phyloP scores from a whole-genome alignment of 345 rosid genomes.

The Populus tremula region DNA sequence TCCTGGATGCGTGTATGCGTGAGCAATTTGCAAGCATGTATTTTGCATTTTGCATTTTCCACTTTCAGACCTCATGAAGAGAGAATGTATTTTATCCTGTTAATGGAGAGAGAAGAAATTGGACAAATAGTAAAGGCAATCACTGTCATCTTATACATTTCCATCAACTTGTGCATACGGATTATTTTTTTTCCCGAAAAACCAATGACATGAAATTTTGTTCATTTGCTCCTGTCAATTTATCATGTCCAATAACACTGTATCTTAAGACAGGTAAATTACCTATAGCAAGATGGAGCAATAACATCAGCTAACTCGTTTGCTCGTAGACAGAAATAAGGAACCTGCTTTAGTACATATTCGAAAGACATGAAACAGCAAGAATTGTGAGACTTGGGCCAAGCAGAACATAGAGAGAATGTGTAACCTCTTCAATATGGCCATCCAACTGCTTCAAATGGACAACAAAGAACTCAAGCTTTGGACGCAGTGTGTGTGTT shows the following conservation, averaged over 20 bases:
- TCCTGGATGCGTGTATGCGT: neutral
- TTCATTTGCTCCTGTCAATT: neutral
- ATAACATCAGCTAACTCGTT: conserved; percentile 86
- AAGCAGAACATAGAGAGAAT: conserved; percentile 13
- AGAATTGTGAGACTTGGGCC: conserved; percentile 20
- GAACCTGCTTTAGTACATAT: conserved; percentile 77
- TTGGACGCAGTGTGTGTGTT: conserved; percentile 3
- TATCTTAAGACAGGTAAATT: conserved; percentile 15
- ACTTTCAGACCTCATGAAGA: too few species aligned
- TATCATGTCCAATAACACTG: neutral
- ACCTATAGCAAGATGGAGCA: conserved; percentile 98
- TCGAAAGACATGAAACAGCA: conserved; percentile 40
- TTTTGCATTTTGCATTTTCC: neutral
- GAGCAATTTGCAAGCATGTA: neutral
- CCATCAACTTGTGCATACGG: neutral
- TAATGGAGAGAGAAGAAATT: neutral
- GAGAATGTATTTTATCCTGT: neutral
- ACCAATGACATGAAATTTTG: neutral
- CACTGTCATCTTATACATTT: neutral
- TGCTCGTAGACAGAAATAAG: conserved; percentile 97
- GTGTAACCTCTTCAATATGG: conserved; percentile 81
- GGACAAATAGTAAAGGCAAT: neutral
- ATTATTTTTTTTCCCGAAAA: neutral
- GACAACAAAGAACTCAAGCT: conserved; percentile 33
- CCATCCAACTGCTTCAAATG: conserved; percentile 96